Conservation (phyloP, 805 yeast genomes). For the Starmerella asiatica region DNA sequence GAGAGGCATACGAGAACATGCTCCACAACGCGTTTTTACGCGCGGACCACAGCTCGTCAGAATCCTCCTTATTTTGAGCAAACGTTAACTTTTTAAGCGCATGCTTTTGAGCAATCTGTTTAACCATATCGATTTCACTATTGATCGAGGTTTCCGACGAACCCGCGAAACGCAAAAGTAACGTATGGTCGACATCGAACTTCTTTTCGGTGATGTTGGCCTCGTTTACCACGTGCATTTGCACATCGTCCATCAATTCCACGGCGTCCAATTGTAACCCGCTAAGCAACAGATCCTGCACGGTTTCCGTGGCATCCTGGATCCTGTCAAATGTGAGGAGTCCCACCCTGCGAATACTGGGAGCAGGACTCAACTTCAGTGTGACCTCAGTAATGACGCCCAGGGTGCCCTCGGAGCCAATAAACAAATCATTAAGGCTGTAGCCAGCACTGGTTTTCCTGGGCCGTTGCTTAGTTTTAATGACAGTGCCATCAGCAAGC, state of each 20-base stretch:
- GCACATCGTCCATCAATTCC: conserved; percentile 59
- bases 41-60: conserved; percentile 66
- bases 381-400: conserved; percentile 43
- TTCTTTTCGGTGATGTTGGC: conserved; percentile 41
- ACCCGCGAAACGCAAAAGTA: conserved; percentile 39
- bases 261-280: conserved; percentile 66
- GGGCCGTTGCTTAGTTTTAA: conserved; percentile 65
- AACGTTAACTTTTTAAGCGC: conserved; percentile 41
- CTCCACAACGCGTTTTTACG: conserved; percentile 68
- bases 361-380: conserved; percentile 33
- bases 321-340: conserved; percentile 40
- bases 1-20: conserved; percentile 51
- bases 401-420: conserved; percentile 72
- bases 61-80: conserved; percentile 53
- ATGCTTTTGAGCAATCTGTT: conserved; percentile 24
- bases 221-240: conserved; percentile 58
- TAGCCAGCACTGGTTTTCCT: conserved; percentile 75
- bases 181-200: conserved; percentile 58
- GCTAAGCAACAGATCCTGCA: conserved; percentile 44
- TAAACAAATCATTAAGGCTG: conserved; percentile 62
- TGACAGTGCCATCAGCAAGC: conserved; percentile 68
- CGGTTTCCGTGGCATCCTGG: conserved; percentile 11
- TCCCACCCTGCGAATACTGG: conserved; percentile 39
- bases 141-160: conserved; percentile 36
- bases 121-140: conserved; percentile 39